phyloP scores from a whole-genome alignment of 768 basidiomycete species.

The Leucosporidium yakuticum region DNA sequence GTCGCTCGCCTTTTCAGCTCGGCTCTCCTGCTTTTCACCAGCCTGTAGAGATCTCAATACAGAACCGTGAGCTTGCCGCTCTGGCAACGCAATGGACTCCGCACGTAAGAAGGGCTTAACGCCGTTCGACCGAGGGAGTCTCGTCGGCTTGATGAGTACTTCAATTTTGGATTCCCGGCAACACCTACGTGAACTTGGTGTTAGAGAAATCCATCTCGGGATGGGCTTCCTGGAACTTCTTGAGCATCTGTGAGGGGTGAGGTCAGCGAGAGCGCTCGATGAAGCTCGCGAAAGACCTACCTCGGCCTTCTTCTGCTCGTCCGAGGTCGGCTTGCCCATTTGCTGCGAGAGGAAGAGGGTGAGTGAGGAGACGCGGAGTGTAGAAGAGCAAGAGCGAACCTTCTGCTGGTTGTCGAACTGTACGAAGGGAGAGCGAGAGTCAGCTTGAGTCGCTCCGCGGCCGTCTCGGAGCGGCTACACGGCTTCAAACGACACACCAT shows the following conservation, averaged over 20 bases:
- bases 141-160: too few species aligned
- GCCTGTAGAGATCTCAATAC: too few species aligned
- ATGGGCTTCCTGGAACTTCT: conserved; percentile 81
- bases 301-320: conserved; percentile 38
- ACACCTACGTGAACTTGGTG: not conserved
- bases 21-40: too few species aligned
- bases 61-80: too few species aligned
- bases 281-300: conserved; percentile 7
- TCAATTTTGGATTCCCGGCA: too few species aligned
- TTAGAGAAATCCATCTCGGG: conserved; percentile 93
- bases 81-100: too few species aligned
- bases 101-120: too few species aligned
- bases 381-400: conserved; percentile 23
- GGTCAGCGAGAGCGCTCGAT: not conserved
- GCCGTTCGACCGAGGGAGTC: too few species aligned
- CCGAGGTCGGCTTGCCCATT: conserved; percentile 39
- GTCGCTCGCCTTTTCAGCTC: too few species aligned
- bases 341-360: conserved; percentile 17
- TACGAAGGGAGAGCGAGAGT: not conserved
- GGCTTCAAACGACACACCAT: conserved; percentile 64
- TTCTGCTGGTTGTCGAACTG: conserved; percentile 49
- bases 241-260: conserved; percentile 56
- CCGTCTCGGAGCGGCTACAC: conserved; percentile 5
- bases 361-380: not conserved
- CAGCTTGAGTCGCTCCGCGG: conserved; percentile 7